Conservation (phyloP, 148 eudicot species). For the Chenopodium quinoa region DNA sequence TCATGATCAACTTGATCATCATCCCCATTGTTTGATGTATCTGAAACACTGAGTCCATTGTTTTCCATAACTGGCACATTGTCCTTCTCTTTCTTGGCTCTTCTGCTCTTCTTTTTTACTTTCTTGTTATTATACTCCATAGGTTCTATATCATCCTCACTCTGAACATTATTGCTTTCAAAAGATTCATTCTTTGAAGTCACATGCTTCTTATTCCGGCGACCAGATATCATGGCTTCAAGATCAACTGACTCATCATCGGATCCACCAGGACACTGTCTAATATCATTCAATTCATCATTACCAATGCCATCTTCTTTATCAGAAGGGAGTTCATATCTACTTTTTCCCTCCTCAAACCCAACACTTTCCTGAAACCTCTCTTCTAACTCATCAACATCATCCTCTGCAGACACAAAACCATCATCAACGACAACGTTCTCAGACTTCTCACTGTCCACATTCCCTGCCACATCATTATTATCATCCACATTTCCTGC, state of each 20-base stretch:
- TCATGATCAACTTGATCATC: slow-evolving; percentile 31
- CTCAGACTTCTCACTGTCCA: slow-evolving; percentile 11
- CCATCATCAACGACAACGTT: slow-evolving; percentile 21
- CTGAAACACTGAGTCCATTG: slow-evolving; percentile 26
- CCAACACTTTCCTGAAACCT: slow-evolving; percentile 38
- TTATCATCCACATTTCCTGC: slow-evolving; percentile 20
- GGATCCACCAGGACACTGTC: slow-evolving; percentile 27
- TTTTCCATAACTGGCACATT: slow-evolving; percentile 28
- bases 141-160: slow-evolving; percentile 48
- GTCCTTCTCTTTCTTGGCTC: slow-evolving; percentile 61
- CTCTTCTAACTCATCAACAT: slow-evolving; percentile 46
- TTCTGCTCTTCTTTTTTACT: slow-evolving; percentile 59
- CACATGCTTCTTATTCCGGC: slow-evolving; percentile 38
- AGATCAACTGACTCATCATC: slow-evolving; percentile 60
- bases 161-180: slow-evolving; percentile 27
- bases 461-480: slow-evolving; percentile 18
- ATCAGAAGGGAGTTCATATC: slow-evolving; percentile 39
- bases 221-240: slow-evolving; percentile 69
- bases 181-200: slow-evolving; percentile 26
- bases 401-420: slow-evolving; percentile 35
- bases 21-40: slow-evolving; percentile 26
- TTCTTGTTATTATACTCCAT: slow-evolving; percentile 69
- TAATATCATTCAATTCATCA: slow-evolving; percentile 24
- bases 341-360: slow-evolving; percentile 34
- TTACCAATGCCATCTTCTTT: slow-evolving; percentile 39